Evolutionary conservation across 345 rosid genomes (phyloP).

Genomic region (Rhizophora mangle): DNA sequence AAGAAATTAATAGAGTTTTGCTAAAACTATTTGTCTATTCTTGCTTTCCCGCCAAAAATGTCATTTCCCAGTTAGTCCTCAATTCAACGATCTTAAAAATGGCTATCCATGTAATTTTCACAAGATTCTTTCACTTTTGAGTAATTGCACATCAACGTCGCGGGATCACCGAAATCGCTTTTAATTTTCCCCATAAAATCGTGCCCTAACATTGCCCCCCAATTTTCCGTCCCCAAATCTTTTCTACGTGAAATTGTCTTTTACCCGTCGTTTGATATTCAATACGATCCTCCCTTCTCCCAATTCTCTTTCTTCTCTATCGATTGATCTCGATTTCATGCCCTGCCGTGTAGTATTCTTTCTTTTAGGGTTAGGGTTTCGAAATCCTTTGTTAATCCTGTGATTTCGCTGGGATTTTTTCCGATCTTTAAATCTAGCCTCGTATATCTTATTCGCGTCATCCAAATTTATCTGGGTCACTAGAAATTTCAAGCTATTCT

Average conservation of each 20-base stretch:
- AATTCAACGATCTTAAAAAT: conserved; percentile 4
- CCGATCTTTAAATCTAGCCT: conserved; percentile 17
- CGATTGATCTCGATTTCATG: conserved; percentile 14
- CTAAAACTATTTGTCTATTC: background rate
- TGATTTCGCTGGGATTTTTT: conserved; percentile 9
- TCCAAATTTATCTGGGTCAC: conserved; percentile 14
- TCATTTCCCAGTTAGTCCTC: conserved; percentile 1
- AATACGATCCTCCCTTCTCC: background rate
- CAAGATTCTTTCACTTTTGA: conserved; percentile 10
- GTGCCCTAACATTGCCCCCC: conserved; percentile 11
- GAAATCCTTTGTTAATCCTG: background rate
- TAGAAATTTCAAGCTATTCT: no score
- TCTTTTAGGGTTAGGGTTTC: conserved; percentile 46
- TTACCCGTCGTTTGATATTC: background rate
- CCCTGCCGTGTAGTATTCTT: background rate
- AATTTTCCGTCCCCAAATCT: background rate
- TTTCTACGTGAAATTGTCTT: background rate
- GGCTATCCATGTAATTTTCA: conserved; percentile 24
- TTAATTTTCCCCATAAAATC: conserved; percentile 16
- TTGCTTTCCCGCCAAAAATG: background rate
- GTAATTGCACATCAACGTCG: background rate
- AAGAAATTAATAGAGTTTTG: no score
- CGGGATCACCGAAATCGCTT: conserved; percentile 10
- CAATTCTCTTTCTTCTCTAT: conserved; percentile 14
- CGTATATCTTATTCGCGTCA: background rate